A percentile compares a stretch with the other conserved stretches of the same genome.
Evolutionary conservation across 2,329 filamentous ascomycete genomes (phyloP).

Genomic region (Ustilaginoidea virens): DNA sequence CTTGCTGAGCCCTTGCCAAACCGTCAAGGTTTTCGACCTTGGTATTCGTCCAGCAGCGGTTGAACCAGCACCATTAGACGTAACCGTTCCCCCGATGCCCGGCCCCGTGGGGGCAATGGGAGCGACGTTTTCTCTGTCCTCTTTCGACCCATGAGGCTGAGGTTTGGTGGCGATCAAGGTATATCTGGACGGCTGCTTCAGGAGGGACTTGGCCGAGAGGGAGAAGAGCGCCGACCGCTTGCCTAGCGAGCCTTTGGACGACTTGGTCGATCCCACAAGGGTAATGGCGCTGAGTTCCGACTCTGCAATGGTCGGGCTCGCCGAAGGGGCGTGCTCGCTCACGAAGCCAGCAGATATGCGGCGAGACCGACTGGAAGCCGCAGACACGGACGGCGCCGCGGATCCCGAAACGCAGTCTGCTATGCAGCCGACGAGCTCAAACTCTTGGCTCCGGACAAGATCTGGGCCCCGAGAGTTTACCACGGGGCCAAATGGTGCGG

Average conservation of each 20-base stretch:
- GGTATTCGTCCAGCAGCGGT: too few species aligned
- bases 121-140: slow-evolving; percentile 14
- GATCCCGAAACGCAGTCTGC: slow-evolving; percentile 14
- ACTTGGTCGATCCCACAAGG: background rate
- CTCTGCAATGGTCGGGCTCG: slow-evolving; percentile 15
- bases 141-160: too few species aligned
- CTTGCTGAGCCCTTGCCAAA: slow-evolving; percentile 28
- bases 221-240: slow-evolving; percentile 1
- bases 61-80: too few species aligned
- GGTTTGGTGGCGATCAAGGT: slow-evolving; percentile 7
- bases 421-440: slow-evolving; percentile 20
- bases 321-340: slow-evolving; percentile 10
- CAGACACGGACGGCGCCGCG: background rate
- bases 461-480: slow-evolving; percentile 20
- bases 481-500: slow-evolving; percentile 21
- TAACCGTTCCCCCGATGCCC: too few species aligned
- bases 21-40: slow-evolving; percentile 28
- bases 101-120: too few species aligned
- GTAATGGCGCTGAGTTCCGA: slow-evolving; percentile 12
- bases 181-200: slow-evolving; percentile 6
- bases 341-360: slow-evolving; percentile 17
- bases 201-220: slow-evolving; percentile 7
- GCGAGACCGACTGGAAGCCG: slow-evolving; percentile 4
- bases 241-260: background rate
- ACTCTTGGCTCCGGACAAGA: slow-evolving; percentile 17